These are phyloP conservation scores for Nepenthes alata DNA, from an alignment of 179 eudicot species.

Conservation along the genomic window DNA sequence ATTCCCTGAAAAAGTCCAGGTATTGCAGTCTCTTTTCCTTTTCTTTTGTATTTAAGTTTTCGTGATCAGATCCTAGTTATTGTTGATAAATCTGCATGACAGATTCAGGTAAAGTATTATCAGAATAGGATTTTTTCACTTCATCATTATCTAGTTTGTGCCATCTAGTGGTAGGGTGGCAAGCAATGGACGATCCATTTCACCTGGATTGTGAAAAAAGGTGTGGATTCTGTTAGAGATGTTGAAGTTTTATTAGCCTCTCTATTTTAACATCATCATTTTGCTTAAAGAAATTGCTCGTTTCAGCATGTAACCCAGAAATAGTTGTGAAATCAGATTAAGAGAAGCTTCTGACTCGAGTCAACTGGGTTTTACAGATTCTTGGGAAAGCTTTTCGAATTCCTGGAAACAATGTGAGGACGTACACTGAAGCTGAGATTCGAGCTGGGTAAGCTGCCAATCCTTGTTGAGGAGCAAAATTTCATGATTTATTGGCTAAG, in stretches of 20 bases:
- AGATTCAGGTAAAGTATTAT: not conserved
- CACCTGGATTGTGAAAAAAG: too few relatives aligned
- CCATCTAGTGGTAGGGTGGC: not conserved
- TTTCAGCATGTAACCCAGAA: too few relatives aligned
- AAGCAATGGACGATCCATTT: too few relatives aligned
- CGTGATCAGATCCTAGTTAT: not conserved
- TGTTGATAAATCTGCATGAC: not conserved
- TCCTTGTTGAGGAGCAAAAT: not conserved
- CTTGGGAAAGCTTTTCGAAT: constrained; percentile 80
- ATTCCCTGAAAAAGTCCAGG: constrained; percentile 82
- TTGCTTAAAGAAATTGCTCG: too few relatives aligned
- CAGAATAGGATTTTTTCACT: not conserved
- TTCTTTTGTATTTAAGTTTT: not conserved
- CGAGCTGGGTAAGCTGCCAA: constrained; percentile 68
- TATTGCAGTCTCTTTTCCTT: constrained; percentile 5
- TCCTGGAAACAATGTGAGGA: constrained; percentile 76
- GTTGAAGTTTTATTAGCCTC: too few relatives aligned
- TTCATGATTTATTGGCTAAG: not conserved
- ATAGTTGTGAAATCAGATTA: not conserved
- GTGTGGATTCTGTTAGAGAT: too few relatives aligned
- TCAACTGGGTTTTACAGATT: constrained; percentile 37
- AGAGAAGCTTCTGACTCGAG: constrained; percentile 1
- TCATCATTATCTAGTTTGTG: not conserved
- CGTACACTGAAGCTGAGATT: constrained; percentile 92
- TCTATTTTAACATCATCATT: too few relatives aligned